Percentiles rank a stretch among this genome's conserved stretches.
phyloP scores from a whole-genome alignment of 495 filamentous ascomycete species.

The Podospora pseudopauciseta region DNA sequence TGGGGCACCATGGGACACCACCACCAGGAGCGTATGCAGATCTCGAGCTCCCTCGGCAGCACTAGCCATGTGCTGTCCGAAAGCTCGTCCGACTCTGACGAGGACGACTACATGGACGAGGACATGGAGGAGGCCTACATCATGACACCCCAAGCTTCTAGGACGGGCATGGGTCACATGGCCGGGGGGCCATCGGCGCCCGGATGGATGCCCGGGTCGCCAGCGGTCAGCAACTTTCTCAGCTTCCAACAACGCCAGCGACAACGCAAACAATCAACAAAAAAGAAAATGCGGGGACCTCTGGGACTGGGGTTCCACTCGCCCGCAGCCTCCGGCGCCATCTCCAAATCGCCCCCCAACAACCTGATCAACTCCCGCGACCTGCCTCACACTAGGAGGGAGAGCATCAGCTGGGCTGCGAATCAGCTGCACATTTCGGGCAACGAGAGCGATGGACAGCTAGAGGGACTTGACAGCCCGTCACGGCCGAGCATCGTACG shows the following conservation, averaged over 20 bases:
- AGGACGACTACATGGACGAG: conserved; percentile 75
- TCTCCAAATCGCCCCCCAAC: conserved; percentile 45
- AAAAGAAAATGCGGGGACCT: conserved; percentile 37
- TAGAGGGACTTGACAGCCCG: conserved; percentile 46
- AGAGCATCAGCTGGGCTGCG: conserved; percentile 82
- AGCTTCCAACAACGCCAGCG: conserved; percentile 76
- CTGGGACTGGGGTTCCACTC: conserved; percentile 40
- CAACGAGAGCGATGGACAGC: conserved; percentile 63
- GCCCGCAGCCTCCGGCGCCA: conserved; percentile 21
- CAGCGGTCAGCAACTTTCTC: conserved; percentile 65
- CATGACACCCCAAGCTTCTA: conserved; percentile 62
- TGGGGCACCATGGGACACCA: conserved; percentile 47
- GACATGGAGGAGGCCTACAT: conserved; percentile 76
- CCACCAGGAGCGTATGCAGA: conserved; percentile 61
- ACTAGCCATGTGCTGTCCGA: conserved; percentile 75
- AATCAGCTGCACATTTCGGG: conserved; percentile 83
- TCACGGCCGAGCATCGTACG: conserved; percentile 55
- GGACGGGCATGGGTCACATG: conserved; percentile 51
- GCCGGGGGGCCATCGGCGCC: conserved; percentile 34
- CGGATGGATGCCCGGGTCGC: conserved; percentile 53
- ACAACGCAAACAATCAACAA: conserved; percentile 55
- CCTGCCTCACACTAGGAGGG: conserved; percentile 58
- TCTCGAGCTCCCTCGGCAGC: conserved; percentile 84
- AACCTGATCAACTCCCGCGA: conserved; percentile 31
- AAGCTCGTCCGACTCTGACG: conserved; percentile 70